A percentile compares a stretch with the other conserved stretches of the same genome.
Conservation (phyloP, 2,329 filamentous ascomycete species). For the Bisporella sp. region DNA sequence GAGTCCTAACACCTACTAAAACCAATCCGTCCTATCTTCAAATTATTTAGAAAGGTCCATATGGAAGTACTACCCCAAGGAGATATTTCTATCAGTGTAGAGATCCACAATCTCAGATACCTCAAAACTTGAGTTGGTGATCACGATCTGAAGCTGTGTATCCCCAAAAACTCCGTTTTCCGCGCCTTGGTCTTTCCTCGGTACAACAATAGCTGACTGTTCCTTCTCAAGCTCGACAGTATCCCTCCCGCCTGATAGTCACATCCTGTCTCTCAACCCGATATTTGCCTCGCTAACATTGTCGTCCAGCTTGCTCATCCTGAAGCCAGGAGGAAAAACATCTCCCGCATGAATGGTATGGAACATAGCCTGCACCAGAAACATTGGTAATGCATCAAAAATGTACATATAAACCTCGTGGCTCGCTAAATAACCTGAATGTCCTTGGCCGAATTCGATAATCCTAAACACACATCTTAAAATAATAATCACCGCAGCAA, state of each 20-base stretch:
- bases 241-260: background rate
- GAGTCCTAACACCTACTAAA: too few species aligned
- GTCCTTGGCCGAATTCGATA: constrained; percentile 36
- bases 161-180: background rate
- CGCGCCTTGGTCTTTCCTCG: background rate
- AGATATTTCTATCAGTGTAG: background rate
- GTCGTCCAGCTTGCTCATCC: background rate
- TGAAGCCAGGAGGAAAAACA: constrained; percentile 3
- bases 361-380: constrained; percentile 29
- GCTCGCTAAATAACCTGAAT: constrained; percentile 32
- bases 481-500: constrained; percentile 35
- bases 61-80: too few species aligned
- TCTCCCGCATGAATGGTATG: constrained; percentile 28
- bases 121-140: background rate
- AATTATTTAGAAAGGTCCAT: too few species aligned
- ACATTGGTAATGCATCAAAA: constrained; percentile 36
- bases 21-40: too few species aligned
- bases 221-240: background rate
- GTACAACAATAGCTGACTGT: background rate
- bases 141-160: background rate
- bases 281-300: too few species aligned
- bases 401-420: constrained; percentile 36
- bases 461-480: constrained; percentile 37
- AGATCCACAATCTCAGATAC: background rate
- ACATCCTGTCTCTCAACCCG: too few species aligned